Percentiles rank a stretch among this genome's conserved stretches.
Evolutionary conservation across 345 rosid genomes (phyloP).

Genomic region (Hibiscus syriacus): DNA sequence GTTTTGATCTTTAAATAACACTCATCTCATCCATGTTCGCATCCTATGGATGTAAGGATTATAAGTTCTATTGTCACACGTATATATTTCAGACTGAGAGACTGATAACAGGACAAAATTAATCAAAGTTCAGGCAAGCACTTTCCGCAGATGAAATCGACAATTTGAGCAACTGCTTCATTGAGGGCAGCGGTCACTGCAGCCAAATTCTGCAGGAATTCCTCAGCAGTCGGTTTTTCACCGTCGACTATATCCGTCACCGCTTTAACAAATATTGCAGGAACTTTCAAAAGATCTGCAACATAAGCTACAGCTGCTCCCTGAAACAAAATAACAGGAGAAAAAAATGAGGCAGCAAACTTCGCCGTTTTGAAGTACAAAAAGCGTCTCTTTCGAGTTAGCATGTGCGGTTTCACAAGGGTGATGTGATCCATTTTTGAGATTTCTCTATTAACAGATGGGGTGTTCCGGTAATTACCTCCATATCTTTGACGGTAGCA

Average conservation of each 20-base stretch:
- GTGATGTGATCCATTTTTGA: background rate
- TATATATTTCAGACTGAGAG: too few species aligned
- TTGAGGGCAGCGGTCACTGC: too few species aligned
- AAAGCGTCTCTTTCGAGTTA: constrained; percentile 1
- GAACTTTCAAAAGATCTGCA: constrained; percentile 75
- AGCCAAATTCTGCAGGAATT: too few species aligned
- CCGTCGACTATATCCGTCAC: constrained; percentile 78
- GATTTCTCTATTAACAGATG: too few species aligned
- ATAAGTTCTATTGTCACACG: too few species aligned
- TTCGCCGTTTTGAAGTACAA: background rate
- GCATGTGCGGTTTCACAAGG: background rate
- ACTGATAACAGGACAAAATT: too few species aligned
- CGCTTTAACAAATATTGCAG: constrained; percentile 74
- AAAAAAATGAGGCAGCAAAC: background rate
- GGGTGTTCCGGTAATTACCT: constrained; percentile 38
- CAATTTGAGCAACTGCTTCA: too few species aligned
- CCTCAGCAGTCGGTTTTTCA: too few species aligned
- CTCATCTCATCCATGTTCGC: too few species aligned
- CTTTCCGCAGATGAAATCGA: too few species aligned
- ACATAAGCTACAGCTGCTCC: constrained; percentile 88
- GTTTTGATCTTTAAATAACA: too few species aligned
- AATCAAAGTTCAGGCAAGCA: too few species aligned
- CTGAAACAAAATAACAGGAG: constrained; percentile 24
- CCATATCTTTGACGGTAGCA: constrained; percentile 91
- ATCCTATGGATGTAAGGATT: background rate